phyloP scores from a whole-genome alignment of 768 basidiomycete genomes.

The Mycena amicta region DNA sequence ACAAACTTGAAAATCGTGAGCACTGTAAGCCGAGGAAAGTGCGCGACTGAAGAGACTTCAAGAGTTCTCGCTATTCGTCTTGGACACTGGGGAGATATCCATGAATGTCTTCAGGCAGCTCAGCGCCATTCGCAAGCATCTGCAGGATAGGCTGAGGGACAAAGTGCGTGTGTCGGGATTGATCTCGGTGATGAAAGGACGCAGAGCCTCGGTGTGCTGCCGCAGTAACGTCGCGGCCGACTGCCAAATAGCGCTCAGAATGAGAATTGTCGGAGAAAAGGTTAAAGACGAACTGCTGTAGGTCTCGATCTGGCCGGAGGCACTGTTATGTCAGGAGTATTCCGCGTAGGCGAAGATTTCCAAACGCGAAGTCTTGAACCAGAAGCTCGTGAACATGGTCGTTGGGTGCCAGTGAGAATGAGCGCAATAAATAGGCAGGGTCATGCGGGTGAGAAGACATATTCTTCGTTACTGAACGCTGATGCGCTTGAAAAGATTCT shows the following conservation, averaged over 20 bases:
- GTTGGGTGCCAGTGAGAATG: neutral
- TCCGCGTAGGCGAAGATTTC: neutral
- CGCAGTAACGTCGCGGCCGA: slow-evolving; percentile 43
- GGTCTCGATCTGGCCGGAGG: neutral
- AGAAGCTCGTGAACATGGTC: too few species aligned
- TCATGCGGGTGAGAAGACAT: neutral
- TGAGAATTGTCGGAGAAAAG: neutral
- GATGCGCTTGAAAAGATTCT: neutral
- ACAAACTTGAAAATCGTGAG: slow-evolving; percentile 36
- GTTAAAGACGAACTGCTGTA: neutral
- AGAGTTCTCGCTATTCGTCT: slow-evolving; percentile 1
- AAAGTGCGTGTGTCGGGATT: slow-evolving; percentile 40
- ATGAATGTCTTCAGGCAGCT: slow-evolving; percentile 41
- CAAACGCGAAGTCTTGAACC: neutral
- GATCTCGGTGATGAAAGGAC: slow-evolving; percentile 45
- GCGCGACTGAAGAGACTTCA: slow-evolving; percentile 11
- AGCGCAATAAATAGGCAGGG: neutral
- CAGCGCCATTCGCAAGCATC: slow-evolving; percentile 38
- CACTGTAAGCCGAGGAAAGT: neutral
- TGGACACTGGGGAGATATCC: slow-evolving; percentile 31
- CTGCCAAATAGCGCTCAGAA: slow-evolving; percentile 31
- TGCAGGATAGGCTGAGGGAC: slow-evolving; percentile 39
- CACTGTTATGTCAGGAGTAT: neutral
- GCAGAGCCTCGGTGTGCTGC: slow-evolving; percentile 40
- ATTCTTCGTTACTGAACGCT: neutral